phyloP scores from a whole-genome alignment of 2,329 filamentous ascomycete genomes.

The Raffaelea deltoideospora region DNA sequence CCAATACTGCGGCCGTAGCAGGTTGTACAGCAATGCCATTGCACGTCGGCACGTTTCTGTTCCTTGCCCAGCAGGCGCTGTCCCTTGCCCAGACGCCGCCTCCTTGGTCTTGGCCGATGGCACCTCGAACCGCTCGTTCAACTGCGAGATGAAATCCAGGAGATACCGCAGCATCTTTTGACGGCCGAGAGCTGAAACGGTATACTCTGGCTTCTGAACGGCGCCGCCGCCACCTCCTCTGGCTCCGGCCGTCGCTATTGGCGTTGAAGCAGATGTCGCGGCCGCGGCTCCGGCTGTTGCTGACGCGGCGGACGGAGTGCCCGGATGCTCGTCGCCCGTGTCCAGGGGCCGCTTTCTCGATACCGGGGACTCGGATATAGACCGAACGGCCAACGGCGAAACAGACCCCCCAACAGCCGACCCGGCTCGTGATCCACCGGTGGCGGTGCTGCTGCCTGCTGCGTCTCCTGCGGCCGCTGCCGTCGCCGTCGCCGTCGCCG shows the following conservation, averaged over 20 bases:
- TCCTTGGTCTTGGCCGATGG: slow-evolving; percentile 54
- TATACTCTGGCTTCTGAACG: slow-evolving; percentile 47
- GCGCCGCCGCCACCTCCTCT: slow-evolving; percentile 37
- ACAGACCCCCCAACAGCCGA: too few relatives aligned
- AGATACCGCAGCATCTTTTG: slow-evolving; percentile 86
- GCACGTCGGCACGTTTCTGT: slow-evolving; percentile 78
- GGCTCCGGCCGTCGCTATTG: slow-evolving; percentile 12
- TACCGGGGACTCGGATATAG: slow-evolving; percentile 53
- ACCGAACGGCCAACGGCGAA: slow-evolving; percentile 17
- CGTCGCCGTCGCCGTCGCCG: neutral
- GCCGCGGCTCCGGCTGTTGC: too few relatives aligned
- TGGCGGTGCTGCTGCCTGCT: neutral
- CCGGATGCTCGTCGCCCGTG: slow-evolving; percentile 21
- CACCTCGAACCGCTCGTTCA: slow-evolving; percentile 72
- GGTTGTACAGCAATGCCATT: slow-evolving; percentile 64
- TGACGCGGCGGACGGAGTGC: slow-evolving; percentile 39
- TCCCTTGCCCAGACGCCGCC: slow-evolving; percentile 29
- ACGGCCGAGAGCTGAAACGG: slow-evolving; percentile 50
- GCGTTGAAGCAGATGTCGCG: too few relatives aligned
- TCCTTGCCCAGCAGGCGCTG: slow-evolving; percentile 35
- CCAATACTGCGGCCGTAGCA: slow-evolving; percentile 82
- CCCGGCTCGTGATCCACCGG: too few relatives aligned
- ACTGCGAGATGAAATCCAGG: slow-evolving; percentile 82
- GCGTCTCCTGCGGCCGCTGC: neutral
- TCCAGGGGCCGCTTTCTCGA: slow-evolving; percentile 66